Evolutionary conservation across 225 moss, liverwort and hornwort genomes (phyloP).

Genomic region (Thuidium tamariscinum): DNA sequence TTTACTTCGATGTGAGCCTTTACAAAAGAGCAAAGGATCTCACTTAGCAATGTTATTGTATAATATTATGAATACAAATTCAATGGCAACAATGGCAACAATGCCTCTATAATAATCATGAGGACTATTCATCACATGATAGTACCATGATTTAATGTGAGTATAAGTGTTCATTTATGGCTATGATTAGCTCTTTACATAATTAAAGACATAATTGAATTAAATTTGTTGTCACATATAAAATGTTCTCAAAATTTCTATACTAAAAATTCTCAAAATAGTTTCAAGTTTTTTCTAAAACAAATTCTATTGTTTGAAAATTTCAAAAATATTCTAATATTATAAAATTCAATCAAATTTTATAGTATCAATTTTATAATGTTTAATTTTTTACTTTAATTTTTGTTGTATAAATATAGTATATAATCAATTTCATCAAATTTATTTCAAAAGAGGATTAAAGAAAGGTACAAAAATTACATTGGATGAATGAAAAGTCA

Average conservation of each 20-base stretch:
- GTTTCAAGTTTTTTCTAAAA: fast-evolving
- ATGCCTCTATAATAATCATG: background rate
- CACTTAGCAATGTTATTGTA: background rate
- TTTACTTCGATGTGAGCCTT: background rate
- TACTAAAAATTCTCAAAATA: background rate
- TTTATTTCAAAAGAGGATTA: background rate
- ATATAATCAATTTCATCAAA: background rate
- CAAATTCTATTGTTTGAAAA: background rate
- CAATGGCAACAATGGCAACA: background rate
- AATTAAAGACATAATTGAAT: background rate
- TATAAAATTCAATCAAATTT: background rate
- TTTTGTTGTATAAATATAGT: background rate
- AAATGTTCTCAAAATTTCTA: background rate
- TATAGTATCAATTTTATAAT: background rate
- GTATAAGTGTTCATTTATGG: fast-evolving
- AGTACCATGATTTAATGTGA: background rate
- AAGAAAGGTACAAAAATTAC: background rate
- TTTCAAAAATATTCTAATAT: background rate
- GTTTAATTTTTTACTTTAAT: background rate
- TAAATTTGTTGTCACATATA: background rate
- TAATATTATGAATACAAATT: background rate
- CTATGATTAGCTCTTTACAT: background rate
- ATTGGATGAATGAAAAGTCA: background rate
- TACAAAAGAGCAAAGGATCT: background rate
- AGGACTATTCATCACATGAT: fast-evolving